These are phyloP conservation scores for Cryptococcus sp. DNA, from an alignment of 1,284 basidiomycete species.

Conservation along the genomic window DNA sequence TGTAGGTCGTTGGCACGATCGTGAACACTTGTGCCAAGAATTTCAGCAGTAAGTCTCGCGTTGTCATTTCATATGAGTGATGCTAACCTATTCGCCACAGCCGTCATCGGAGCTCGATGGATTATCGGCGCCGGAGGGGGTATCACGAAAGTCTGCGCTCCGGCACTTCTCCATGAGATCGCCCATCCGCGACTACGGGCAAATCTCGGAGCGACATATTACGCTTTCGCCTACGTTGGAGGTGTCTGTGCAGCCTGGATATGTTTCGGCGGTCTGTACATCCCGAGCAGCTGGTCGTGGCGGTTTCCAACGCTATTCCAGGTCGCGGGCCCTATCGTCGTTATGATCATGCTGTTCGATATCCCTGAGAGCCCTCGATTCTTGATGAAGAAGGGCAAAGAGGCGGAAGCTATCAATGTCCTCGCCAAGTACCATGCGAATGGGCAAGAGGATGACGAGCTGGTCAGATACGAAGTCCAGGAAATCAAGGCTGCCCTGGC, in stretches of 20 bases:
- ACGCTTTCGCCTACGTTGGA: constrained; percentile 29
- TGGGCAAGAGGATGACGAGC: constrained; percentile 62
- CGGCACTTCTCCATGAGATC: constrained; percentile 26
- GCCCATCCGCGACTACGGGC: constrained; percentile 26
- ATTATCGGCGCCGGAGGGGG: constrained; percentile 33
- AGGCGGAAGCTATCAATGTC: constrained; percentile 68
- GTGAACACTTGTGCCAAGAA: constrained; percentile 33
- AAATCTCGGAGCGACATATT: constrained; percentile 21
- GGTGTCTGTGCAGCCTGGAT: constrained; percentile 28
- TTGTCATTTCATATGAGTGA: neutral
- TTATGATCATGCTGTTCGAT: constrained; percentile 21
- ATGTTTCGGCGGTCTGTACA: constrained; percentile 30
- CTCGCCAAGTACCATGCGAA: constrained; percentile 72
- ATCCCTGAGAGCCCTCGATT: constrained; percentile 36
- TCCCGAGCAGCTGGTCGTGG: constrained; percentile 25
- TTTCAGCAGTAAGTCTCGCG: constrained; percentile 10
- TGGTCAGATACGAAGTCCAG: constrained; percentile 70
- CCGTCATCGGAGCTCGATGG: constrained; percentile 22
- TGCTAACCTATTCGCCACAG: neutral
- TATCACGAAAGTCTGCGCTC: constrained; percentile 31
- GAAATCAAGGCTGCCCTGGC: constrained; percentile 72
- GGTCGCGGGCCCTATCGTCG: constrained; percentile 13
- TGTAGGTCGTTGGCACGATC: constrained; percentile 25
- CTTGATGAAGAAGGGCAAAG: constrained; percentile 38
- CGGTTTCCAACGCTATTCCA: constrained; percentile 22